Percentiles rank a stretch among this genome's conserved stretches.
Evolutionary conservation across 495 filamentous ascomycete species (phyloP).

Genomic region (Aspergillus mulundensis): DNA sequence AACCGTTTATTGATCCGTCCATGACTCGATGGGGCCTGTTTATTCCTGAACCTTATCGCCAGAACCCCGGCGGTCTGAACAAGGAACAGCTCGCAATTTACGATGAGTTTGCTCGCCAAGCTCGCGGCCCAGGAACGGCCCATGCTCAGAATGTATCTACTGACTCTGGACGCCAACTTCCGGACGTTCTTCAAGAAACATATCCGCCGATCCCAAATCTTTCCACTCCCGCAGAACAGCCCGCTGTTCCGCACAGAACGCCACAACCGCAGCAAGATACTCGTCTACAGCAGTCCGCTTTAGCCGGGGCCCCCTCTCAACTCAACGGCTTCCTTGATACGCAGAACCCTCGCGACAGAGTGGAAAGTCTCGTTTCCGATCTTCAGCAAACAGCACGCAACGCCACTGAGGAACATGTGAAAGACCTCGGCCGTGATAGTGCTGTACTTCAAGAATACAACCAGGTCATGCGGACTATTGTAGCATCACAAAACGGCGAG

Average conservation of each 20-base stretch:
- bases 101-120: conserved; percentile 86
- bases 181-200: conserved; percentile 79
- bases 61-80: conserved; percentile 76
- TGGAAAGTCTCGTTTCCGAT: conserved; percentile 66
- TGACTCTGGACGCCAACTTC: conserved; percentile 56
- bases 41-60: conserved; percentile 86
- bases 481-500: conserved; percentile 55
- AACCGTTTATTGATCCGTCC: conserved; percentile 74
- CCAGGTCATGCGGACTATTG: conserved; percentile 47
- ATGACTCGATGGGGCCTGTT: conserved; percentile 82
- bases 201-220: conserved; percentile 73
- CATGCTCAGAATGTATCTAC: conserved; percentile 55
- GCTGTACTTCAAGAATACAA: conserved; percentile 61
- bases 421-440: conserved; percentile 62
- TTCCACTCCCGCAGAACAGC: conserved; percentile 75
- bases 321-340: conserved; percentile 65
- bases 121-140: conserved; percentile 51
- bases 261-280: conserved; percentile 58
- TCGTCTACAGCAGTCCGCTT: conserved; percentile 42
- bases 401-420: conserved; percentile 64
- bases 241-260: conserved; percentile 69
- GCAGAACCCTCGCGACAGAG: conserved; percentile 56
- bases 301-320: conserved; percentile 49
- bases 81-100: conserved; percentile 92
- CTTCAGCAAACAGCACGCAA: conserved; percentile 61